Evolutionary conservation across 2,329 filamentous ascomycete species (phyloP).

Genomic region (Aspergillus proliferans): DNA sequence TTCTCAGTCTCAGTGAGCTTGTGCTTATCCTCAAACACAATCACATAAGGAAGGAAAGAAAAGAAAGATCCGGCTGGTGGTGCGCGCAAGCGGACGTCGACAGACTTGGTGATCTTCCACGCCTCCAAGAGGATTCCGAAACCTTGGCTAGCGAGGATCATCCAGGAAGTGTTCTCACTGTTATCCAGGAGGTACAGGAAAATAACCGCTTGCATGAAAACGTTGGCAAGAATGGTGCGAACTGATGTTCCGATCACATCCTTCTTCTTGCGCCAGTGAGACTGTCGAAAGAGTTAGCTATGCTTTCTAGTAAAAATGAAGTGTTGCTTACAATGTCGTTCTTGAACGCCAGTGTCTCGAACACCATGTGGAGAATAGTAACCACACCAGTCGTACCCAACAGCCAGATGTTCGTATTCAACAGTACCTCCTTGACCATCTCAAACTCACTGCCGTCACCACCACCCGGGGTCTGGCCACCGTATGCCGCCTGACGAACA

Average conservation of each 20-base stretch:
- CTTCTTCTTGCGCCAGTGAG: constrained; percentile 99
- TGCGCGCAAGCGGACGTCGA: constrained; percentile 75
- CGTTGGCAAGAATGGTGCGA: constrained; percentile 90
- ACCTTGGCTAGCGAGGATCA: constrained; percentile 92
- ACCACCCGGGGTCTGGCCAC: constrained; percentile 63
- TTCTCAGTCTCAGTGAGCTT: constrained; percentile 90
- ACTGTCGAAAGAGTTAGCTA: constrained; percentile 24
- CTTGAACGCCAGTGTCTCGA: constrained; percentile 94
- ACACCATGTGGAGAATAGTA: constrained; percentile 83
- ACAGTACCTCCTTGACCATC: constrained; percentile 90
- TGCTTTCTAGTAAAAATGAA: background rate
- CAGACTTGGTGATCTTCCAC: constrained; percentile 96
- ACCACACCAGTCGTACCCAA: constrained; percentile 78
- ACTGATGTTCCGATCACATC: constrained; percentile 96
- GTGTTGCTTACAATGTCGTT: constrained; percentile 72
- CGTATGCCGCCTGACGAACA: constrained; percentile 69
- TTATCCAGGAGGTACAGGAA: constrained; percentile 97
- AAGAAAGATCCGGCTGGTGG: constrained; percentile 62
- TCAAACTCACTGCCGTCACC: constrained; percentile 93
- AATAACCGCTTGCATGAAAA: constrained; percentile 94
- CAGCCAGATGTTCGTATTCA: constrained; percentile 90
- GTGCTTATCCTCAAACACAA: constrained; percentile 94
- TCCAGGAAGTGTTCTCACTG: constrained; percentile 96
- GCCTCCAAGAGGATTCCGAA: constrained; percentile 71
- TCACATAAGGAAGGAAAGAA: constrained; percentile 69